Conservation (phyloP, 805 yeast species). For the Saturnispora mendoncae region DNA sequence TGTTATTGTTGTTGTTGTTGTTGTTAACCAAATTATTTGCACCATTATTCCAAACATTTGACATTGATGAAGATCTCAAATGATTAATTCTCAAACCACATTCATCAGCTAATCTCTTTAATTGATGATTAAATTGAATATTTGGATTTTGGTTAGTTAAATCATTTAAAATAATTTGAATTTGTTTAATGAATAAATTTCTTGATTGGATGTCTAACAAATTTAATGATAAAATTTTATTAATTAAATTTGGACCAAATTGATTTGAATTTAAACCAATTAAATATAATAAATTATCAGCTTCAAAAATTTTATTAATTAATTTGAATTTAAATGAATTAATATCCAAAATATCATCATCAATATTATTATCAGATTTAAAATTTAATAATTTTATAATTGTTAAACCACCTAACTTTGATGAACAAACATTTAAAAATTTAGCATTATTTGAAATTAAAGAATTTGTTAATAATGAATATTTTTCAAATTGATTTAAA, state of each 20-base stretch:
- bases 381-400: conserved; percentile 65
- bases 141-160: conserved; percentile 49
- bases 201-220: conserved; percentile 49
- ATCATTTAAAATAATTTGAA: conserved; percentile 54
- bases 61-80: conserved; percentile 1
- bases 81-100: conserved; percentile 52
- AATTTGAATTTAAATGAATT: conserved; percentile 24
- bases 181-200: conserved; percentile 49
- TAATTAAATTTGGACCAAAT: conserved; percentile 62
- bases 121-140: conserved; percentile 55
- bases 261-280: background rate
- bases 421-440: conserved; percentile 23
- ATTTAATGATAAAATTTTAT: conserved; percentile 71
- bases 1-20: conserved; percentile 7
- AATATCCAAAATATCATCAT: conserved; percentile 10
- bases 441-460: conserved; percentile 11
- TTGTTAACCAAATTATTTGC: background rate
- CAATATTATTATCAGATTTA: conserved; percentile 30
- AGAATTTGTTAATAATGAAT: conserved; percentile 39
- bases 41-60: conserved; percentile 4
- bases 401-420: conserved; percentile 74
- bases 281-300: background rate
- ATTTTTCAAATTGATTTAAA: conserved; percentile 44
- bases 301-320: conserved; percentile 3
- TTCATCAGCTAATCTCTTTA: conserved; percentile 84